These are phyloP conservation scores for Neurospora sp. DNA, from an alignment of 495 filamentous ascomycete species.

Conservation along the genomic window DNA sequence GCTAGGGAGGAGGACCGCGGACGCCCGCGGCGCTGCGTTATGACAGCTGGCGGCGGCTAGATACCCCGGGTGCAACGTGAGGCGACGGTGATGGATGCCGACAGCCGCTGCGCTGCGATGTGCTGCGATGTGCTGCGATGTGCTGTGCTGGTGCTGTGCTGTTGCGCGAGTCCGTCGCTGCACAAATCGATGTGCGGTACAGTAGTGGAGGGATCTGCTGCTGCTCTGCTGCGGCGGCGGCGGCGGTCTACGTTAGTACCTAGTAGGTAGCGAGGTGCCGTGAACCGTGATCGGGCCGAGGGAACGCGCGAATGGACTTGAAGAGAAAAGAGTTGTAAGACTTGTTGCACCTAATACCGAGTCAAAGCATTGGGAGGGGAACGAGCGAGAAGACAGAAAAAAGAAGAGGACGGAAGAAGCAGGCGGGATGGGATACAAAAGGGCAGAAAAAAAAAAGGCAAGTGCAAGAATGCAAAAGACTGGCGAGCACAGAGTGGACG, in stretches of 20 bases:
- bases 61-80: neutral
- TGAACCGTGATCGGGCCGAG: neutral
- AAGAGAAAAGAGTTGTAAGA: neutral
- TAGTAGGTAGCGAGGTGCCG: neutral
- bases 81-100: neutral
- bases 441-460: conserved; percentile 1
- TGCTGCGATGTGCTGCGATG: neutral
- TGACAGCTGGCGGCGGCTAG: neutral
- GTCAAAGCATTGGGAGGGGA: neutral
- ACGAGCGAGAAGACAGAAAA: neutral
- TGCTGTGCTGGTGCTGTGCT: neutral
- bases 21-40: neutral
- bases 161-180: neutral
- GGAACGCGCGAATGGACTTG: neutral
- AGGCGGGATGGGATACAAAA: conserved; percentile 12
- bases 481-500: conserved; percentile 2
- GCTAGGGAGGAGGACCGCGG: neutral
- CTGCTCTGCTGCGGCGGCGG: neutral
- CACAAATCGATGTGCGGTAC: neutral
- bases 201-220: neutral
- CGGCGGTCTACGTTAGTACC: neutral
- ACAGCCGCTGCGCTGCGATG: neutral
- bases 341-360: neutral
- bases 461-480: neutral
- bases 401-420: neutral